Percentiles rank a stretch among this genome's conserved stretches.
phyloP scores from a whole-genome alignment of 1,284 basidiomycete species.

The Ganoderma multipileum region DNA sequence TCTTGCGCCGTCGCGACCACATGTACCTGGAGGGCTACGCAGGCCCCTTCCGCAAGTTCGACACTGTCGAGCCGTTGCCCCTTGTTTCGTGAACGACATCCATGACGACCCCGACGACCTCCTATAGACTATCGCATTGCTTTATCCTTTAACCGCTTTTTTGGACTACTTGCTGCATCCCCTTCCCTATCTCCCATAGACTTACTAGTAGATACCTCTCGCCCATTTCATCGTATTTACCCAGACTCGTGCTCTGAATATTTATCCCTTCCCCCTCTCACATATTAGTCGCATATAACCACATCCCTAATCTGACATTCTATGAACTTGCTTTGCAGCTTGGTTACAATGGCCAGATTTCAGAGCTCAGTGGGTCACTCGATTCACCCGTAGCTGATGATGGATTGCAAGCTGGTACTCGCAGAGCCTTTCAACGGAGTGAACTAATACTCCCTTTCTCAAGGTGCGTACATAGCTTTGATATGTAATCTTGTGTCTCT shows the following conservation, averaged over 20 bases:
- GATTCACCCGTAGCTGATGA: not conserved
- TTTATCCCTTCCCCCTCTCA: not conserved
- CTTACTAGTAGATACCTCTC: not conserved
- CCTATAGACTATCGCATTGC: conserved; percentile 1
- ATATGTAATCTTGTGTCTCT: not conserved
- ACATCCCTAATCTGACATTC: not conserved
- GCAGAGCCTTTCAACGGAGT: no score
- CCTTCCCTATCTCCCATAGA: not conserved
- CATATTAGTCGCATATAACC: not conserved
- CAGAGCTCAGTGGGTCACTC: not conserved
- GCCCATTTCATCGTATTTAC: not conserved
- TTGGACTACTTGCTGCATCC: conserved; percentile 1
- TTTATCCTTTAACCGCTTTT: not conserved
- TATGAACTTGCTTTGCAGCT: not conserved
- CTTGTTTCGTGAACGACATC: conserved; percentile 11
- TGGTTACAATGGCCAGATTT: not conserved
- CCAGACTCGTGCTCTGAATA: not conserved
- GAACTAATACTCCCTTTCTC: no score
- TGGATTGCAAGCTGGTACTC: not conserved
- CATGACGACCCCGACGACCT: not conserved
- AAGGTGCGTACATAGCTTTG: not conserved
- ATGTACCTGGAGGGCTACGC: conserved; percentile 36
- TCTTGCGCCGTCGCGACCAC: conserved; percentile 28
- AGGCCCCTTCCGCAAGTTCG: conserved; percentile 38
- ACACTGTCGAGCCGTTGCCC: conserved; percentile 19